These are phyloP conservation scores for Diphasiastrum complanatum DNA, from an alignment of 83 land plant genomes.

Conservation along the genomic window DNA sequence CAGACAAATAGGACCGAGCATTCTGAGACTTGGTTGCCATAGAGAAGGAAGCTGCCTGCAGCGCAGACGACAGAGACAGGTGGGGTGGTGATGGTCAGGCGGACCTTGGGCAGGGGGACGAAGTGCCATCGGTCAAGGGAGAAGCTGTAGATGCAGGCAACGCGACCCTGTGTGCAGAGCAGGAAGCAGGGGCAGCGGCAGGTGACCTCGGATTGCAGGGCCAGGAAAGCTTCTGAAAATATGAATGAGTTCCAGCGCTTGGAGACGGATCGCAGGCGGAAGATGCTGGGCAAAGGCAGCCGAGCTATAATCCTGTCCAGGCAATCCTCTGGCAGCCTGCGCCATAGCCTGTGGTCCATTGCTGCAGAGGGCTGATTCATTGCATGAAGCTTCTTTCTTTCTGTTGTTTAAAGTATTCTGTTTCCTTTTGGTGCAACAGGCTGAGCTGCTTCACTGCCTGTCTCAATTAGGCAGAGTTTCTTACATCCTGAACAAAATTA, in stretches of 20 bases:
- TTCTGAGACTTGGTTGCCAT: slow-evolving; percentile 40
- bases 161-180: slow-evolving; percentile 35
- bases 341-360: slow-evolving; percentile 26
- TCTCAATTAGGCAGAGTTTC: no score
- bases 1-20: slow-evolving; percentile 36
- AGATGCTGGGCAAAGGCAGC: slow-evolving; percentile 37
- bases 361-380: no score
- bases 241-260: slow-evolving; percentile 28
- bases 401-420: no score
- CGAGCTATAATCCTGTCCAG: slow-evolving; percentile 31
- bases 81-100: slow-evolving; percentile 1
- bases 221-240: slow-evolving; percentile 24
- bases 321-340: slow-evolving; percentile 30
- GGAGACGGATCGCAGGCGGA: slow-evolving; percentile 28
- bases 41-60: slow-evolving; percentile 36
- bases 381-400: no score
- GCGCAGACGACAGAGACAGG: slow-evolving; percentile 33
- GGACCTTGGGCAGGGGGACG: slow-evolving; percentile 22
- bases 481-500: no score
- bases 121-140: slow-evolving; percentile 31
- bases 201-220: slow-evolving; percentile 22
- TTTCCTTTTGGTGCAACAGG: no score
- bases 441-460: no score
- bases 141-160: slow-evolving; percentile 31
- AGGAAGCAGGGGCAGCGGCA: slow-evolving; percentile 33